Percentiles rank a stretch among this genome's conserved stretches.
These are phyloP conservation scores for Eimeria necatrix DNA, from an alignment of 169 alveolate genomes.

Conservation along the genomic window DNA sequence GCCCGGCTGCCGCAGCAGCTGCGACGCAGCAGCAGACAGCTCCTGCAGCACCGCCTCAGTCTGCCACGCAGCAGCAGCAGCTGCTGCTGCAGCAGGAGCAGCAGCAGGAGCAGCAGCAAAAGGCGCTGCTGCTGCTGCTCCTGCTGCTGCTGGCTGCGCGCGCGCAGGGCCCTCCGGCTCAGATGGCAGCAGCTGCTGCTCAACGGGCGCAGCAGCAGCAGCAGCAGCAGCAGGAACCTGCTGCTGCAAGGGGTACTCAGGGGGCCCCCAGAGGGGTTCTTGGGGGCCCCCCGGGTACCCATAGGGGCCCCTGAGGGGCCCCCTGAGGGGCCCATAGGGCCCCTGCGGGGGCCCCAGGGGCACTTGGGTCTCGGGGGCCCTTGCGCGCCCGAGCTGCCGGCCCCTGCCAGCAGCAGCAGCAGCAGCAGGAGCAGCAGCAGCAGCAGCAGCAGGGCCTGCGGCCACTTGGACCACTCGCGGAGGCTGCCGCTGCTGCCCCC, in stretches of 20 bases:
- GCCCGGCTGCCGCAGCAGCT: not conserved
- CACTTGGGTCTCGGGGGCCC: too few species aligned
- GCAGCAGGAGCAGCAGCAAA: not conserved
- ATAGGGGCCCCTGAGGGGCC: too few species aligned
- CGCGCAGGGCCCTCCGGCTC: not conserved
- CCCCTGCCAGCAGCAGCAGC: too few species aligned
- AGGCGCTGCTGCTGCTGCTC: not conserved
- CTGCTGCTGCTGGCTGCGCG: conserved; percentile 12
- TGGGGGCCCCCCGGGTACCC: too few species aligned
- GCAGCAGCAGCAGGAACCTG: not conserved
- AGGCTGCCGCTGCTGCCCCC: not conserved
- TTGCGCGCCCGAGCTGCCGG: too few species aligned
- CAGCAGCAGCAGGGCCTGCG: not conserved
- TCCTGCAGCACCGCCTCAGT: not conserved
- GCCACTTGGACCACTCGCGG: not conserved
- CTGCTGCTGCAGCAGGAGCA: not conserved
- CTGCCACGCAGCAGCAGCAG: not conserved
- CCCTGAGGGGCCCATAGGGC: too few species aligned
- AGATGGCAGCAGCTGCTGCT: conserved; percentile 13
- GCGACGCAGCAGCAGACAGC: not conserved
- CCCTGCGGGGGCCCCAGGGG: too few species aligned
- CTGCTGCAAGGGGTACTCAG: too few species aligned
- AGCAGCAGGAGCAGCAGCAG: not conserved
- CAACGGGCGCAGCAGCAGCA: not conserved
- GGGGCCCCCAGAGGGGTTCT: too few species aligned